These are phyloP conservation scores for Carex scoparia DNA, from an alignment of 176 grass and related monocot genomes.

Conservation along the genomic window DNA sequence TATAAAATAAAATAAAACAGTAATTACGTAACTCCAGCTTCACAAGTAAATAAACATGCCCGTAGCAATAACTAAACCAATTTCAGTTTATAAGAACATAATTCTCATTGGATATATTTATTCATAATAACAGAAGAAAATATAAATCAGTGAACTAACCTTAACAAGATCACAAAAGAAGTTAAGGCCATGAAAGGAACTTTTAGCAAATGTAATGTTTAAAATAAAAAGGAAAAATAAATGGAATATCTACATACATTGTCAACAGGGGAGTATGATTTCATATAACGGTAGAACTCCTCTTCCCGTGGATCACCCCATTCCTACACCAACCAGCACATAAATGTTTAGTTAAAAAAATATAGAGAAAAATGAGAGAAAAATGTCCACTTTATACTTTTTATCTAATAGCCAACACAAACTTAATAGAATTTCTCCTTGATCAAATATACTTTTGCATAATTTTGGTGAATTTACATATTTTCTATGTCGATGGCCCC, in stretches of 20 bases:
- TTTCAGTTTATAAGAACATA: neutral
- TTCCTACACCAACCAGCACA: slow-evolving; percentile 53
- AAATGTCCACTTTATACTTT: neutral
- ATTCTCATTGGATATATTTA: neutral
- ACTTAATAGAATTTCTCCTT: too few species aligned
- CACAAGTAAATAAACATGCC: neutral
- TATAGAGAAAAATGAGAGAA: neutral
- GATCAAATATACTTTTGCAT: too few species aligned
- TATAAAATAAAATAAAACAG: too few species aligned
- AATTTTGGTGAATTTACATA: neutral
- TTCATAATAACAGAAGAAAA: neutral
- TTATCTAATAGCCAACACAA: neutral
- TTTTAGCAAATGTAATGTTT: neutral
- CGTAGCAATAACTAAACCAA: neutral
- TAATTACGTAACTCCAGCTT: neutral
- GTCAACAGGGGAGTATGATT: slow-evolving; percentile 93
- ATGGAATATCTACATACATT: slow-evolving; percentile 46
- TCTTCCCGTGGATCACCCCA: slow-evolving; percentile 94
- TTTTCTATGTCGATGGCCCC: neutral
- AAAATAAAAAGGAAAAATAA: neutral
- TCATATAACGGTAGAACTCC: slow-evolving; percentile 92
- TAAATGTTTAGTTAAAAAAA: neutral
- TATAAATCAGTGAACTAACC: neutral
- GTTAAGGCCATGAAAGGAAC: neutral
- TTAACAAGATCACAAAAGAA: neutral